phyloP scores from a whole-genome alignment of 176 grass and related monocot species.

The Aegilops tauschii region DNA sequence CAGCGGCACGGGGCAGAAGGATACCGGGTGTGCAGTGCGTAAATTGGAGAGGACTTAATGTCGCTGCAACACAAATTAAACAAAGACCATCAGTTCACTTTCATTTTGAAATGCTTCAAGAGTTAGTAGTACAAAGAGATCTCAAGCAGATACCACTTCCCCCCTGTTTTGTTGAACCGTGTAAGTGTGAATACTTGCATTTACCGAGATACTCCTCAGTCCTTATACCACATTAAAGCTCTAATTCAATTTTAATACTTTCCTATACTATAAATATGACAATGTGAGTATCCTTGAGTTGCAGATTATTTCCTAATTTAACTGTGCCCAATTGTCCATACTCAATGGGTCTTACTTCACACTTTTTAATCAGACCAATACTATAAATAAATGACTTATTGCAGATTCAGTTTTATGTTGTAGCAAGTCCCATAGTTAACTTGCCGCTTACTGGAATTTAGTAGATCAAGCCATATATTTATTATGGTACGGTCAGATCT shows the following conservation, averaged over 20 bases:
- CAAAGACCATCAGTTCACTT: too few relatives aligned
- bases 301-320: slow-evolving; percentile 20
- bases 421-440: slow-evolving; percentile 8
- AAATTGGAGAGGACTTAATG: background rate
- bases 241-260: background rate
- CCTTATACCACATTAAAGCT: background rate
- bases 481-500: background rate
- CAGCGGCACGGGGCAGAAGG: background rate
- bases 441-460: background rate
- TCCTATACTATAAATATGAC: background rate
- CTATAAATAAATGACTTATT: slow-evolving; percentile 5
- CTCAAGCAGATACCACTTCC: slow-evolving; percentile 8
- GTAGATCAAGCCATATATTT: background rate
- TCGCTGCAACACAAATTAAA: background rate
- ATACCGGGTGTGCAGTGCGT: background rate
- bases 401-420: slow-evolving; percentile 4
- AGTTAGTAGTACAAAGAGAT: background rate
- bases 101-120: slow-evolving; percentile 7
- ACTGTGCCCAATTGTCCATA: background rate
- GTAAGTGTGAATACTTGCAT: background rate
- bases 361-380: background rate
- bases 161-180: slow-evolving; percentile 3
- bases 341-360: background rate
- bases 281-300: background rate
- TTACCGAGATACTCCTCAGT: background rate